Conservation (phyloP, 1,139 yeast species). For the Debaryomycetaceae sp. region DNA sequence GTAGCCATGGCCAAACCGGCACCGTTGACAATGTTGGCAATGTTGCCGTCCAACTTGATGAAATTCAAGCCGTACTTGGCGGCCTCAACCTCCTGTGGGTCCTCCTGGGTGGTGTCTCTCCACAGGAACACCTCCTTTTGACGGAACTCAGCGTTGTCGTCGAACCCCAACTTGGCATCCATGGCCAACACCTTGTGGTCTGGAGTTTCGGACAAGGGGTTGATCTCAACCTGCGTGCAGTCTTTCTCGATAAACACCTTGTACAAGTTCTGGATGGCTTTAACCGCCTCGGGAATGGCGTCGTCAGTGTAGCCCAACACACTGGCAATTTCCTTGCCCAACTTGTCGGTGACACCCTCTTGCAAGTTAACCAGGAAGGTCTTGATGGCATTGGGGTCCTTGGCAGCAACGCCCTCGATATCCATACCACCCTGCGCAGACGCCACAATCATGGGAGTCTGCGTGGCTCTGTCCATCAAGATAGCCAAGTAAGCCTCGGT, state of each 20-base stretch:
- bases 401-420: slow-evolving; percentile 96
- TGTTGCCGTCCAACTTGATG: slow-evolving; percentile 96
- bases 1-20: slow-evolving; percentile 99
- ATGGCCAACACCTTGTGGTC: slow-evolving; percentile 91
- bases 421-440: slow-evolving; percentile 99
- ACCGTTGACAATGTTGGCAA: slow-evolving; percentile 98
- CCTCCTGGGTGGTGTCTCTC: slow-evolving; percentile 98
- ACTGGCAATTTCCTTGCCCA: slow-evolving; percentile 74
- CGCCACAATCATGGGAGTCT: slow-evolving; percentile 90
- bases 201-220: slow-evolving; percentile 92
- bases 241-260: slow-evolving; percentile 85
- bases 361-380: slow-evolving; percentile 77
- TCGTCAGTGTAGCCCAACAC: slow-evolving; percentile 76
- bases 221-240: slow-evolving; percentile 97
- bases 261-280: slow-evolving; percentile 81
- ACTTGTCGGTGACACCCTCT: slow-evolving; percentile 73
- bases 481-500: slow-evolving; percentile 96
- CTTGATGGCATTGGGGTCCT: slow-evolving; percentile 88
- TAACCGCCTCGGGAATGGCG: slow-evolving; percentile 84
- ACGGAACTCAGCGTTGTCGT: slow-evolving; percentile 93
- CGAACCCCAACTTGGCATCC: slow-evolving; percentile 99
- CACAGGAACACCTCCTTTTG: slow-evolving; percentile 92
- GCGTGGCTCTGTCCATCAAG: slow-evolving; percentile 88
- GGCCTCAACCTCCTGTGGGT: slow-evolving; percentile 94
- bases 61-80: slow-evolving; percentile 87